Conservation (phyloP, 2,329 filamentous ascomycete species). For the Neofusicoccum kwambonambiense region DNA sequence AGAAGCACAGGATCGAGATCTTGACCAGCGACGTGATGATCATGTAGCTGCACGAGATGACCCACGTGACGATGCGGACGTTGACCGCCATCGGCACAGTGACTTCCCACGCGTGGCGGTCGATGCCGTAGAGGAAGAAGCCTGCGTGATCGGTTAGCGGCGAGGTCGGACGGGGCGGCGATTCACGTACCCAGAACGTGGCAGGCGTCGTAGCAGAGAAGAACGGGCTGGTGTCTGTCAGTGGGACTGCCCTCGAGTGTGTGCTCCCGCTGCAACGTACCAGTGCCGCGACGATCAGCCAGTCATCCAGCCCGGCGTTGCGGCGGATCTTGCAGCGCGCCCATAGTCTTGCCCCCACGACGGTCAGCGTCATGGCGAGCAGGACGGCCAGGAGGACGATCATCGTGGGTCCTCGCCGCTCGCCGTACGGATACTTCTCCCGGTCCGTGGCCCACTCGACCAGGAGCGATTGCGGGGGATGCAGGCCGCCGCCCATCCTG, state of each 20-base stretch:
- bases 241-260: background rate
- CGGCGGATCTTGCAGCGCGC: slow-evolving; percentile 3
- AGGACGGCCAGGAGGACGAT: background rate
- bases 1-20: slow-evolving; percentile 41
- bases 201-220: background rate
- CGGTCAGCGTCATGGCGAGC: background rate
- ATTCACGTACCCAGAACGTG: background rate
- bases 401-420: background rate
- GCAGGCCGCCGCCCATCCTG: background rate
- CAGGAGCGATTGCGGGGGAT: background rate
- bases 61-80: background rate
- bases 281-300: background rate
- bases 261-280: background rate
- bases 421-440: background rate
- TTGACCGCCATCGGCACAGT: background rate
- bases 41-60: slow-evolving; percentile 24
- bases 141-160: background rate
- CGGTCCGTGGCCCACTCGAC: background rate
- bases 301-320: slow-evolving; percentile 11
- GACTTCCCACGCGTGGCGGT: slow-evolving; percentile 10
- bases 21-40: slow-evolving; percentile 30
- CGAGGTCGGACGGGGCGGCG: too few relatives aligned
- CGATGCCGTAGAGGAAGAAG: background rate
- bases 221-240: background rate
- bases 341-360: background rate